These are phyloP conservation scores for Eimeria praecox DNA, from an alignment of 169 alveolate species.

Conservation along the genomic window DNA sequence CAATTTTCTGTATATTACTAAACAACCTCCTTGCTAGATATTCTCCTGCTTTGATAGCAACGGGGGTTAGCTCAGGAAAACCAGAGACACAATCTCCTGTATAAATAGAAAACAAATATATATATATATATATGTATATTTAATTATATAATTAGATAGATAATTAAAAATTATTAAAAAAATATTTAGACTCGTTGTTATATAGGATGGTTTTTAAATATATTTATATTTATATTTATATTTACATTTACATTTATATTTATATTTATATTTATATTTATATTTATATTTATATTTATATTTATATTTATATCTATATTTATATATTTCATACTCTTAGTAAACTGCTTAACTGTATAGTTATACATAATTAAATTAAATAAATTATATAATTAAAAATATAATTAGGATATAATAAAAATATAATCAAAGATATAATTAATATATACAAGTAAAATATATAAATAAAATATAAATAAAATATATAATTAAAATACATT, in stretches of 20 bases:
- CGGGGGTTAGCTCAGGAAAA: constrained; percentile 98
- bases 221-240: too few species aligned
- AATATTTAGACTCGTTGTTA: too few species aligned
- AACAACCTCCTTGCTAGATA: constrained; percentile 97
- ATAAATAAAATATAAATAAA: neutral
- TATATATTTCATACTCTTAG: too few species aligned
- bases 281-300: too few species aligned
- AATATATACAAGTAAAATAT: neutral
- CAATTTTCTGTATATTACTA: constrained; percentile 83
- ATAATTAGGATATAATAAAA: neutral
- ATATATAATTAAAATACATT: neutral
- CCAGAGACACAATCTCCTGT: constrained; percentile 90
- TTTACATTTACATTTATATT: neutral
- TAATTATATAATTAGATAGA: neutral
- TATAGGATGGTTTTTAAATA: neutral
- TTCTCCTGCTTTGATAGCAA: constrained; percentile 98
- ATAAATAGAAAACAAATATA: neutral
- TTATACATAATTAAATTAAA: neutral
- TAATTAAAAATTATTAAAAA: neutral
- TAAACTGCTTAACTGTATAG: too few species aligned
- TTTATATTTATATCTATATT: neutral
- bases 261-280: neutral
- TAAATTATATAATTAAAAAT: neutral
- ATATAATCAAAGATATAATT: neutral
- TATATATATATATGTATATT: neutral